A percentile compares a stretch with the other conserved stretches of the same genome.
phyloP scores from a whole-genome alignment of 345 rosid genomes.

The Mangifera indica region DNA sequence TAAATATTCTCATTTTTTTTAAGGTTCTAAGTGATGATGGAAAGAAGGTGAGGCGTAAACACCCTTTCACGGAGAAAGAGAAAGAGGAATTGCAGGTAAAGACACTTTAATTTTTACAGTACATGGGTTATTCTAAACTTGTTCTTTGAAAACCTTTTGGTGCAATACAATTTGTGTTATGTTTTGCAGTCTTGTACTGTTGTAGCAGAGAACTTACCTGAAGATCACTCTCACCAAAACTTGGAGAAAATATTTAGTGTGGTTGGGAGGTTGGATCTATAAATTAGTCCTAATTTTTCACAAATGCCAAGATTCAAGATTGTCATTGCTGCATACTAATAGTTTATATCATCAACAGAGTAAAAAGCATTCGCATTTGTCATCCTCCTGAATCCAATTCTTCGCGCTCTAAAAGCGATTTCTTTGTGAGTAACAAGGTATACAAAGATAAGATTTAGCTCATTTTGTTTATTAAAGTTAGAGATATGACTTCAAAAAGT shows the following conservation, averaged over 20 bases:
- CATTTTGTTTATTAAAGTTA: neutral
- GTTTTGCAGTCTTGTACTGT: constrained; percentile 69
- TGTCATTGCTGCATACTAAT: constrained; percentile 5
- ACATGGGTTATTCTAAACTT: neutral
- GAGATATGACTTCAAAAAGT: neutral
- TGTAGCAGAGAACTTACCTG: constrained; percentile 91
- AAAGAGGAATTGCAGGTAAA: constrained; percentile 76
- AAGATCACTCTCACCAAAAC: constrained; percentile 95
- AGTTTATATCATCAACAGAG: constrained; percentile 39
- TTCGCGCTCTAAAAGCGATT: constrained; percentile 63
- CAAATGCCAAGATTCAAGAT: too few species aligned
- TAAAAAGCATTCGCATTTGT: constrained; percentile 80
- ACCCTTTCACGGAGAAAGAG: constrained; percentile 75
- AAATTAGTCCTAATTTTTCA: neutral
- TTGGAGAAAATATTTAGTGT: constrained; percentile 80
- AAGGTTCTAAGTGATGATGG: constrained; percentile 74
- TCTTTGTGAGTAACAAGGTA: constrained; percentile 83
- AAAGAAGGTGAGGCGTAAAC: constrained; percentile 72
- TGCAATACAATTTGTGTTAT: neutral
- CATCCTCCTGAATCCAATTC: constrained; percentile 87
- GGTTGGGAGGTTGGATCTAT: constrained; percentile 62
- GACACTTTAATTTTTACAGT: neutral
- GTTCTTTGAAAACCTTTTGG: neutral
- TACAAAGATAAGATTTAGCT: neutral
- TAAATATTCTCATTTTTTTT: constrained; percentile 3